Conservation (phyloP, 202 grass and related monocot species). For the Setaria viridis region DNA sequence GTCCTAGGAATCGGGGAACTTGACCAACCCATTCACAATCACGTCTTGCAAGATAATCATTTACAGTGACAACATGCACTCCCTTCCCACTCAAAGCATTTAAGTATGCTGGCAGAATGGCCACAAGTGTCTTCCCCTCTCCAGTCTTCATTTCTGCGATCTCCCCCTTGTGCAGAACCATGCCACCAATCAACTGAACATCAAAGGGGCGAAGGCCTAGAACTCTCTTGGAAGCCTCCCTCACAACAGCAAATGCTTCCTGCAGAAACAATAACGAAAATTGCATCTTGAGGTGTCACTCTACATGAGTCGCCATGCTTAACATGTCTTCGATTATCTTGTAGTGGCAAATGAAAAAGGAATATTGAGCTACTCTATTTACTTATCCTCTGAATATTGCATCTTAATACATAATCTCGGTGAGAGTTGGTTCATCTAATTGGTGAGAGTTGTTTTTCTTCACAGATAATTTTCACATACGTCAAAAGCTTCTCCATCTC, state of each 20-base stretch:
- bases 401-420: not conserved
- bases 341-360: slow-evolving; percentile 34
- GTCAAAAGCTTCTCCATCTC: not conserved
- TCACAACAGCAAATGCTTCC: slow-evolving; percentile 96
- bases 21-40: slow-evolving; percentile 99
- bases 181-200: slow-evolving; percentile 97
- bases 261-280: slow-evolving; percentile 37
- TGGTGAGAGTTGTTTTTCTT: slow-evolving; percentile 9
- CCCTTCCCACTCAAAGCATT: slow-evolving; percentile 95
- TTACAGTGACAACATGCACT: slow-evolving; percentile 96
- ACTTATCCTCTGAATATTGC: not conserved
- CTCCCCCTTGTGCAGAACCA: slow-evolving; percentile 97
- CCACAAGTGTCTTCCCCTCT: slow-evolving; percentile 99
- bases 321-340: slow-evolving; percentile 13
- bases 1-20: slow-evolving; percentile 90
- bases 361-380: not conserved
- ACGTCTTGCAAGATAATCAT: slow-evolving; percentile 96
- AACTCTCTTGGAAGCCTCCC: slow-evolving; percentile 98
- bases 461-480: not conserved
- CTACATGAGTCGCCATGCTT: slow-evolving; percentile 7
- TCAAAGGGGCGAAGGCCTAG: slow-evolving; percentile 93
- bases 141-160: slow-evolving; percentile 98
- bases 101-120: slow-evolving; percentile 88
- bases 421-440: not conserved
- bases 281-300: slow-evolving; percentile 32